A percentile compares a stretch with the other conserved stretches of the same genome.
Conservation (phyloP, 805 yeast genomes). For the Wickerhamiella australiensis region DNA sequence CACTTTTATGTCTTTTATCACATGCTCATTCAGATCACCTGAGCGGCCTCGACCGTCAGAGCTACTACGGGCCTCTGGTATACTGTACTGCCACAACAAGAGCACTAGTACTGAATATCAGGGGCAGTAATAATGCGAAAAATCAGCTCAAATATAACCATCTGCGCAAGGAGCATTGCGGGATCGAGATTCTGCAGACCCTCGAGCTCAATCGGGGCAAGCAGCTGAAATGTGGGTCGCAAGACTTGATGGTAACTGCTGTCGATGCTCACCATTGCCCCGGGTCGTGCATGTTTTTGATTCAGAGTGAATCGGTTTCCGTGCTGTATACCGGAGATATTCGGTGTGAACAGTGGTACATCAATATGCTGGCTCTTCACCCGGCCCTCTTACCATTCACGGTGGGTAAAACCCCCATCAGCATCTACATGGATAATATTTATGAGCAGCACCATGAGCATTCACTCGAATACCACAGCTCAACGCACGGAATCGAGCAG, state of each 20-base stretch:
- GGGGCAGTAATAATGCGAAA: conserved; percentile 15
- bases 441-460: conserved; percentile 41
- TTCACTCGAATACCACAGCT: conserved; percentile 34
- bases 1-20: conserved; percentile 32
- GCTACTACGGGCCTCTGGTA: conserved; percentile 33
- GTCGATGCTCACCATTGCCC: conserved; percentile 48
- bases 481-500: conserved; percentile 33
- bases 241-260: conserved; percentile 31
- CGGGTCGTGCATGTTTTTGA: conserved; percentile 44
- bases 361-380: conserved; percentile 30
- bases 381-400: conserved; percentile 36
- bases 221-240: conserved; percentile 15
- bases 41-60: conserved; percentile 33
- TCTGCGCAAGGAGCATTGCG: conserved; percentile 19
- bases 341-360: conserved; percentile 45
- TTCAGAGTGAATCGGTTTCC: conserved; percentile 29
- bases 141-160: conserved; percentile 21
- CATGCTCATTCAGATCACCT: conserved; percentile 49
- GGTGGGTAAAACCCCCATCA: conserved; percentile 30
- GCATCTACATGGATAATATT: conserved; percentile 45
- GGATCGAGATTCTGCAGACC: conserved; percentile 19
- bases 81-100: conserved; percentile 39
- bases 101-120: conserved; percentile 19
- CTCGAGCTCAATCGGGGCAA: conserved; percentile 16
- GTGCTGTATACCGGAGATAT: conserved; percentile 47